phyloP scores from a whole-genome alignment of 192 early-diverging fungal genomes.

The Coemansia sp. region DNA sequence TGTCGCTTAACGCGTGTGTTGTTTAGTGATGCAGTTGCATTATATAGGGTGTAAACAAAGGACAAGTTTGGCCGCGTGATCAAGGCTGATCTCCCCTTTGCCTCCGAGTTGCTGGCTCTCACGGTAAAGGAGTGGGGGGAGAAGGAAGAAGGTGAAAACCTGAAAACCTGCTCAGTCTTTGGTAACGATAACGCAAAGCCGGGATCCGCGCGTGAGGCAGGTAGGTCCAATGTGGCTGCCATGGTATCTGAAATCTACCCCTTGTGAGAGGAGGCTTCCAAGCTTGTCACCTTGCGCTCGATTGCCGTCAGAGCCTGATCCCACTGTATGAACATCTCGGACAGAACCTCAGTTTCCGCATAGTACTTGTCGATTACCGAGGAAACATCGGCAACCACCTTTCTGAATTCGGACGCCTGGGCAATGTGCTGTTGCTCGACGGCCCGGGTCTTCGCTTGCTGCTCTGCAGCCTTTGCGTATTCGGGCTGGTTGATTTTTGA shows the following conservation, averaged over 20 bases:
- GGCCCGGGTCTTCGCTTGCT: conserved; percentile 13
- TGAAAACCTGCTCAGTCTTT: background rate
- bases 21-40: background rate
- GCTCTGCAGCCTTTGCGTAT: conserved; percentile 36
- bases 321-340: conserved; percentile 49
- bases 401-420: conserved; percentile 26
- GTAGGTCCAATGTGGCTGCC: too few species aligned
- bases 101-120: background rate
- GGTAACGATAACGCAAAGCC: background rate
- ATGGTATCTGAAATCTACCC: background rate
- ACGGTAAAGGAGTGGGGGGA: background rate
- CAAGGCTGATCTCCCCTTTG: background rate
- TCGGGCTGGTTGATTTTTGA: conserved; percentile 44
- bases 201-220: background rate
- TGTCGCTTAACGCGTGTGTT: background rate
- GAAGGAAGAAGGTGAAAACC: background rate
- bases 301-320: conserved; percentile 33
- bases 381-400: conserved; percentile 34
- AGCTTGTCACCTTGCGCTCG: conserved; percentile 36
- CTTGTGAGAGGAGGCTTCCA: conserved; percentile 16
- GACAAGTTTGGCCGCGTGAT: background rate
- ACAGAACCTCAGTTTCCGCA: conserved; percentile 44
- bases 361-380: conserved; percentile 47
- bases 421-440: conserved; percentile 32
- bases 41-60: background rate